Conservation (phyloP, 371 early-diverging fungal genomes). For the Syncephalis fuscata region DNA sequence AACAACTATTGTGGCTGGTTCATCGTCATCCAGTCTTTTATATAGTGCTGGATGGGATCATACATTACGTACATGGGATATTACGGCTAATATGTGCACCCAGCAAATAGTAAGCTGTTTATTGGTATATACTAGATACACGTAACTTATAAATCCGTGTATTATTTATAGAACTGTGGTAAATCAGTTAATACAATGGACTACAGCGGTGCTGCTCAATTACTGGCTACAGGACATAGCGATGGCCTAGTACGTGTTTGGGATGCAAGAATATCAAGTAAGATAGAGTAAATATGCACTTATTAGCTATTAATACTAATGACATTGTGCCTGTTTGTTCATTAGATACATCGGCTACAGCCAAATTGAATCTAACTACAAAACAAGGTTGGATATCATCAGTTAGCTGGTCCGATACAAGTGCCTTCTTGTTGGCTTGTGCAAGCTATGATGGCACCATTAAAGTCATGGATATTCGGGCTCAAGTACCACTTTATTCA, state of each 20-base stretch:
- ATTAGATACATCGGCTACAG: slow-evolving; percentile 38
- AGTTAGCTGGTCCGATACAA: slow-evolving; percentile 72
- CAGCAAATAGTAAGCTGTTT: slow-evolving; percentile 24
- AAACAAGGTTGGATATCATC: slow-evolving; percentile 71
- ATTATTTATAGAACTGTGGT: slow-evolving; percentile 54
- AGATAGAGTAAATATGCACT: slow-evolving; percentile 1
- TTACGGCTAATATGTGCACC: slow-evolving; percentile 53
- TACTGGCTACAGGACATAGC: slow-evolving; percentile 79
- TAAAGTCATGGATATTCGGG: slow-evolving; percentile 89
- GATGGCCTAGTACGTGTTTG: slow-evolving; percentile 68
- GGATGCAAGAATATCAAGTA: slow-evolving; percentile 71
- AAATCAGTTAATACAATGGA: slow-evolving; percentile 60
- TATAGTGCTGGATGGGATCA: slow-evolving; percentile 90
- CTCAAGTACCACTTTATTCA: slow-evolving; percentile 56
- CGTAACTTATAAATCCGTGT: neutral
- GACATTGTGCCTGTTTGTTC: neutral
- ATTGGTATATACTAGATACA: neutral
- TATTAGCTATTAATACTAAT: too few species aligned
- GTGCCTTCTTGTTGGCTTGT: slow-evolving; percentile 53
- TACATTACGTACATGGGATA: slow-evolving; percentile 79
- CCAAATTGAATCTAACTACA: slow-evolving; percentile 56
- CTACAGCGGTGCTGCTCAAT: slow-evolving; percentile 39
- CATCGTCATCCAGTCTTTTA: slow-evolving; percentile 22
- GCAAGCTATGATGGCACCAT: slow-evolving; percentile 78
- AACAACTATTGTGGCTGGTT: slow-evolving; percentile 37